Evolutionary conservation across 768 basidiomycete species (phyloP).

Genomic region (Cystofilobasidium bisporidii): DNA sequence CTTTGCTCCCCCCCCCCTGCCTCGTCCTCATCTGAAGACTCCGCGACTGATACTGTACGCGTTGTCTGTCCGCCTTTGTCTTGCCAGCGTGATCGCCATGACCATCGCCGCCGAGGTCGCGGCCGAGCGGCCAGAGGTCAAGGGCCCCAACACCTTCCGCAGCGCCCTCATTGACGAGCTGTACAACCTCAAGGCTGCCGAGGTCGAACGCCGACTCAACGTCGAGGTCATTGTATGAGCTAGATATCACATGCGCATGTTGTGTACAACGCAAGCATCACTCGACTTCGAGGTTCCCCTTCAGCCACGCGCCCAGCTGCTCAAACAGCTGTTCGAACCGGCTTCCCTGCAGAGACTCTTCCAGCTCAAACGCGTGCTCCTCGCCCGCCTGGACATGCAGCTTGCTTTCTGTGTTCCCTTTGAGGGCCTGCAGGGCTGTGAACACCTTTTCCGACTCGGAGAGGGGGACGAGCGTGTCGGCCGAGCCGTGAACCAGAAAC

Average conservation of each 20-base stretch:
- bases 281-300: too few relatives aligned
- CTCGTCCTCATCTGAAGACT: too few relatives aligned
- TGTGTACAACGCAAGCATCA: too few relatives aligned
- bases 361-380: too few relatives aligned
- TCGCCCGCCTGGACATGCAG: too few relatives aligned
- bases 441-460: neutral
- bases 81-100: slow-evolving; percentile 53
- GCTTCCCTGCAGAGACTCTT: too few relatives aligned
- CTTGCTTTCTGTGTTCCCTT: too few relatives aligned
- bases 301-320: too few relatives aligned
- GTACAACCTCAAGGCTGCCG: slow-evolving; percentile 37
- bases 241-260: too few relatives aligned
- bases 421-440: neutral
- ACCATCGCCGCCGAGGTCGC: slow-evolving; percentile 58
- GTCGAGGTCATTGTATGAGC: neutral
- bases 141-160: slow-evolving; percentile 58
- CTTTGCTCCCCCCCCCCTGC: neutral
- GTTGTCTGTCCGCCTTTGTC: too few relatives aligned
- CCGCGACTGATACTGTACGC: too few relatives aligned
- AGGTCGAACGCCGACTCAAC: slow-evolving; percentile 5
- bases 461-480: neutral
- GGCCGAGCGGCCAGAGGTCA: slow-evolving; percentile 46
- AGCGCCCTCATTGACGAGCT: slow-evolving; percentile 56
- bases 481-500: neutral
- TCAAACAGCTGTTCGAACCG: too few relatives aligned